Evolutionary conservation across 73 alveolate genomes (phyloP).

Genomic region (Breviolum minutum): DNA sequence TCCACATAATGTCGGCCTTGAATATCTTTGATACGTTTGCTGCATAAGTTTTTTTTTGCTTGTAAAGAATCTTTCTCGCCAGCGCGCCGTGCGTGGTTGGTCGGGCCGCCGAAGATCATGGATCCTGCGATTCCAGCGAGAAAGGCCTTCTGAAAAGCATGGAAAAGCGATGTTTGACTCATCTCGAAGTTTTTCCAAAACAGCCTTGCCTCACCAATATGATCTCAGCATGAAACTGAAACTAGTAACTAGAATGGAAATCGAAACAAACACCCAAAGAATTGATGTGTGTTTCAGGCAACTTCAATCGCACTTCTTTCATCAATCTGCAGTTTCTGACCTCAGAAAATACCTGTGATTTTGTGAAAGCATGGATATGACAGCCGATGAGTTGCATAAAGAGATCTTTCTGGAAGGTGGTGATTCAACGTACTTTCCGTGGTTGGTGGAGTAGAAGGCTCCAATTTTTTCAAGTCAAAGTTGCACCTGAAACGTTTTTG

Average conservation of each 20-base stretch:
- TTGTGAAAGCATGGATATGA: neutral
- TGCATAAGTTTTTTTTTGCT: too few relatives aligned
- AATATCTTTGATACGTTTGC: too few relatives aligned
- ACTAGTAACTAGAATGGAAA: too few relatives aligned
- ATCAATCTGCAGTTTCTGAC: slow-evolving; percentile 20
- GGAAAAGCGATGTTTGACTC: neutral
- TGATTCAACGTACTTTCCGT: slow-evolving; percentile 64
- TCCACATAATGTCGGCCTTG: neutral
- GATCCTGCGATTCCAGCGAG: slow-evolving; percentile 53
- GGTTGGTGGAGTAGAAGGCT: slow-evolving; percentile 83
- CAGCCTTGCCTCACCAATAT: too few relatives aligned
- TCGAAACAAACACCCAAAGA: too few relatives aligned
- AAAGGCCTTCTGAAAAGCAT: neutral
- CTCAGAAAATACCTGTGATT: neutral
- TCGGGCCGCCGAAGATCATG: slow-evolving; percentile 47
- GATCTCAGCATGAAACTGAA: too few relatives aligned
- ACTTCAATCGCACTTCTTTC: slow-evolving; percentile 44
- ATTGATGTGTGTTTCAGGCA: neutral
- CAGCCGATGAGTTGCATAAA: neutral
- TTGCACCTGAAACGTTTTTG: neutral
- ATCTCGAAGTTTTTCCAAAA: neutral
- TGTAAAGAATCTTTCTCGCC: too few relatives aligned
- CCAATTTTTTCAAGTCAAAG: neutral
- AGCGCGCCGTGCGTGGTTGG: slow-evolving; percentile 93
- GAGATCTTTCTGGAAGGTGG: slow-evolving; percentile 5